Evolutionary conservation across 164 flowering plant genomes (phyloP).

Genomic region (Taxillus chinensis): DNA sequence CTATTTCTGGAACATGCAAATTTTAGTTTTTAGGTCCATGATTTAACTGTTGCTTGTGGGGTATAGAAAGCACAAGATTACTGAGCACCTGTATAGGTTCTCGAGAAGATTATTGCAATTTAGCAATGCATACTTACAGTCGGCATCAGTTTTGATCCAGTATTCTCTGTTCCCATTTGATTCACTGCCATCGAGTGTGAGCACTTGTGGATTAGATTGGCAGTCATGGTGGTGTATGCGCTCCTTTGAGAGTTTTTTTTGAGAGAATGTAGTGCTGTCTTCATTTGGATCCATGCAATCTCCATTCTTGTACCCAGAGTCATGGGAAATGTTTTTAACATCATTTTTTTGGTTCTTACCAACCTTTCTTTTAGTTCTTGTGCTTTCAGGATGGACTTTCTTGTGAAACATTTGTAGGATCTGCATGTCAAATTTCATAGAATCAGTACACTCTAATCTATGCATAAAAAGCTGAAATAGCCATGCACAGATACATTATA

Average conservation of each 20-base stretch:
- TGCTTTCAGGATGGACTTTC: conserved; percentile 81
- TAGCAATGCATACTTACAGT: conserved; percentile 53
- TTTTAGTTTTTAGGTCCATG: not conserved
- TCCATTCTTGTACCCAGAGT: conserved; percentile 20
- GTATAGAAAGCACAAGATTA: not conserved
- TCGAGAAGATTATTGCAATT: not conserved
- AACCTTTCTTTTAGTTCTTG: conserved; percentile 20
- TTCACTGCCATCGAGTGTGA: conserved; percentile 23
- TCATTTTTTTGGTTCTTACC: conserved; percentile 23
- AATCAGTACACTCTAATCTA: not conserved
- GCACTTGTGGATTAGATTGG: conserved; percentile 28
- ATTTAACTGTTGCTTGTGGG: not conserved
- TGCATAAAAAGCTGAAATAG: too few species aligned
- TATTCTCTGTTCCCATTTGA: conserved; percentile 56
- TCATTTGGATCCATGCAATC: conserved; percentile 25
- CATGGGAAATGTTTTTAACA: conserved; percentile 17
- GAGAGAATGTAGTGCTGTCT: conserved; percentile 29
- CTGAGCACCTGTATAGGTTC: not conserved
- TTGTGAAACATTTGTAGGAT: conserved; percentile 71
- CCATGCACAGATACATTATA: too few species aligned
- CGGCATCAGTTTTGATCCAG: conserved; percentile 92
- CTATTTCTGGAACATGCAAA: not conserved
- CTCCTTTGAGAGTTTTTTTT: conserved; percentile 21
- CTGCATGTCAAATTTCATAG: conserved; percentile 27
- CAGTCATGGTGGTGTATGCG: conserved; percentile 26